Conservation (phyloP, 192 early-diverging fungal genomes). For the Diversispora eburnea region DNA sequence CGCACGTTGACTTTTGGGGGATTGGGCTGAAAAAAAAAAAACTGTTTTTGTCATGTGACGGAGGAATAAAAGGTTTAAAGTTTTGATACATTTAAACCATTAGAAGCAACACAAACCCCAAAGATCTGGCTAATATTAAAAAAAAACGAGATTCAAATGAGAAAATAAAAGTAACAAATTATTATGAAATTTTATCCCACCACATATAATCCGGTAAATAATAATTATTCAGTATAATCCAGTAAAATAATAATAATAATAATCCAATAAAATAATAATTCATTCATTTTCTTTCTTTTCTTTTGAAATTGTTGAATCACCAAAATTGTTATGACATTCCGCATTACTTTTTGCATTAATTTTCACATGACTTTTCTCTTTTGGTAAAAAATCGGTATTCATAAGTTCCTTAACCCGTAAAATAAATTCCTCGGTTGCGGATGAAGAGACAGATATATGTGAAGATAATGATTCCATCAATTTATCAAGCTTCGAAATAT, state of each 20-base stretch:
- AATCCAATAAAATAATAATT: not conserved
- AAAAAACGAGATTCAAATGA: not conserved
- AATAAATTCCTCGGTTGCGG: not conserved
- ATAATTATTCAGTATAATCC: not conserved
- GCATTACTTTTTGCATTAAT: not conserved
- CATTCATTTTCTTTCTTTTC: not conserved
- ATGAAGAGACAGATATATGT: conserved; percentile 12
- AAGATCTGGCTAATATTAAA: conserved; percentile 12
- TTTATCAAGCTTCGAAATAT: conserved; percentile 15
- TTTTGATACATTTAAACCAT: not conserved
- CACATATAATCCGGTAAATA: not conserved
- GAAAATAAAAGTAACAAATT: not conserved
- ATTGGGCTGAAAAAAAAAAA: too few relatives aligned
- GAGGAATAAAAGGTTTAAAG: not conserved
- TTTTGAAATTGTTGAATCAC: conserved; percentile 4
- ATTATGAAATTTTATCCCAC: not conserved
- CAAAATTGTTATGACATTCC: not conserved
- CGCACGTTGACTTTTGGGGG: too few relatives aligned
- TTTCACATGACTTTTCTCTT: not conserved
- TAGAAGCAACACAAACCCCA: conserved; percentile 10
- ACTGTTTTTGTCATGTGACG: too few relatives aligned
- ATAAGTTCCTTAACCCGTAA: conserved; percentile 8
- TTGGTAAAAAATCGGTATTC: not conserved
- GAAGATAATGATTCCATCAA: conserved; percentile 21
- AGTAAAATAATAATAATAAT: not conserved